These are phyloP conservation scores for Eucalyptus lansdowneana DNA, from an alignment of 345 rosid genomes.

Conservation along the genomic window DNA sequence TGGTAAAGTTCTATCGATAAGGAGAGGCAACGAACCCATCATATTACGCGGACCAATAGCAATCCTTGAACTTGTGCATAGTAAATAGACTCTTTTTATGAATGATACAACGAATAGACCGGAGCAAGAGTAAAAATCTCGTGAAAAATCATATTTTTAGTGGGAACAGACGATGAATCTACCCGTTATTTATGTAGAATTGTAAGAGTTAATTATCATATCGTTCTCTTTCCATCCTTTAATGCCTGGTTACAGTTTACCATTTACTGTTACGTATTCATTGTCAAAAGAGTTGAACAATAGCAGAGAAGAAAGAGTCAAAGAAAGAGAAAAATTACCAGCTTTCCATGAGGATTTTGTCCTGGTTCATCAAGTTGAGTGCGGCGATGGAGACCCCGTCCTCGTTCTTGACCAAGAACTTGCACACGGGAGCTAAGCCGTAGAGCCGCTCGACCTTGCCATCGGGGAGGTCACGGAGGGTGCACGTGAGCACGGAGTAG, in stretches of 20 bases:
- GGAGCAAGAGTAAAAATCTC: not conserved
- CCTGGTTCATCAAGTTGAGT: conserved; percentile 78
- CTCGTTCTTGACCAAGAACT: conserved; percentile 66
- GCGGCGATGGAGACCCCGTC: conserved; percentile 77
- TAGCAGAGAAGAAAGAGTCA: not conserved
- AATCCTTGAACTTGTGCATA: not conserved
- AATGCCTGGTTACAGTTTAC: not conserved
- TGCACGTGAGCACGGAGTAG: conserved; percentile 56
- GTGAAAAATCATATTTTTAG: not conserved
- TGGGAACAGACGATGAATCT: not conserved
- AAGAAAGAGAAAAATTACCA: conserved; percentile 15
- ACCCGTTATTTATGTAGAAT: not conserved
- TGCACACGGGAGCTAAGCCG: conserved; percentile 71
- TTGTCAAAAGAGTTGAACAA: not conserved
- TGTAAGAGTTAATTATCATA: not conserved
- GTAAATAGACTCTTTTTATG: no score
- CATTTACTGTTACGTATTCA: not conserved
- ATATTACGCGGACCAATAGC: not conserved
- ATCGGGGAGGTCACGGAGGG: conserved; percentile 19
- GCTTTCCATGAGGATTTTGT: conserved; percentile 89
- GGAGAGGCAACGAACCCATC: not conserved
- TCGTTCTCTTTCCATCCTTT: not conserved
- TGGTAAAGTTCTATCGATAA: not conserved
- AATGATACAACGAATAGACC: no score
- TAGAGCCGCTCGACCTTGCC: conserved; percentile 52